These are phyloP conservation scores for Fusarium aywerte DNA, from an alignment of 2,329 filamentous ascomycete species.

Conservation along the genomic window DNA sequence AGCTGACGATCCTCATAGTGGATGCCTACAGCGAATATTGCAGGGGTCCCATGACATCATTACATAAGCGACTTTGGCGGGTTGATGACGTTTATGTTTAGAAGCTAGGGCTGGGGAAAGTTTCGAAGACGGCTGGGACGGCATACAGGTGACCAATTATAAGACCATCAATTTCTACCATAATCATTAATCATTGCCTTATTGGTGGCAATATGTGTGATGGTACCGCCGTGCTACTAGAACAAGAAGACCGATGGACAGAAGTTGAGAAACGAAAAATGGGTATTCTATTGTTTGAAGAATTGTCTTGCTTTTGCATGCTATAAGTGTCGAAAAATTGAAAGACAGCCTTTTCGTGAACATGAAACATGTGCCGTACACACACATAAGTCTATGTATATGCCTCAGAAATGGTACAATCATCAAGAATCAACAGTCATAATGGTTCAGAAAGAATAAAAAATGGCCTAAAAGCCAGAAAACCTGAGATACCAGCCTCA, in stretches of 20 bases:
- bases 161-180: too few species aligned
- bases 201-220: not conserved
- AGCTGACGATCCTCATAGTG: constrained; percentile 21
- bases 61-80: constrained; percentile 23
- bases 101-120: not conserved
- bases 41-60: constrained; percentile 33
- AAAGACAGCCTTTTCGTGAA: too few species aligned
- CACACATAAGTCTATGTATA: not conserved
- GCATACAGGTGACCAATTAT: not conserved
- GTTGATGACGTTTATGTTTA: constrained; percentile 2
- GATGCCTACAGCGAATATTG: constrained; percentile 5
- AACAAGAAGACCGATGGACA: too few species aligned
- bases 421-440: not conserved
- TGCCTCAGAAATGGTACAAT: not conserved
- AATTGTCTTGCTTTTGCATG: not conserved
- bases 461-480: not conserved
- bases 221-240: not conserved
- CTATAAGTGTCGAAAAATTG: not conserved
- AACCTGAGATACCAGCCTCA: not conserved
- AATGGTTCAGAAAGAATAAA: too few species aligned
- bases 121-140: not conserved
- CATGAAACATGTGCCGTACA: not conserved
- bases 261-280: not conserved
- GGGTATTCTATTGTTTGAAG: not conserved
- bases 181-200: not conserved